phyloP scores from a whole-genome alignment of 768 basidiomycete genomes.

The Hericium alpestre region DNA sequence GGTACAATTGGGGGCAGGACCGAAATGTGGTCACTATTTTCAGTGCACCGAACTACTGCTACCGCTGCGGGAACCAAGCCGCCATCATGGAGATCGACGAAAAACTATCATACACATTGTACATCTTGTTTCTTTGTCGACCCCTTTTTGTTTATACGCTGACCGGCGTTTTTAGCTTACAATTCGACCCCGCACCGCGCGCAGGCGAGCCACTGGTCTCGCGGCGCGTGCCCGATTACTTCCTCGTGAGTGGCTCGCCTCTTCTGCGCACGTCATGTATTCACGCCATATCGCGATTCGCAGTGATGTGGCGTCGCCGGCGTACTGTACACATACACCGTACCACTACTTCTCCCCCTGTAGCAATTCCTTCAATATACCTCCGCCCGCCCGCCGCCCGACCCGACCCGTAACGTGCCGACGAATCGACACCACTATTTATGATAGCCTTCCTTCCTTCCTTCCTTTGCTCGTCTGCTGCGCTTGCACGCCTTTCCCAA shows the following conservation, averaged over 20 bases:
- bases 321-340: constrained; percentile 15
- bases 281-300: background rate
- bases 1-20: constrained; percentile 97
- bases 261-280: background rate
- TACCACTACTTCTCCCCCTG: constrained; percentile 9
- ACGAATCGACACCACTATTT: background rate
- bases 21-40: constrained; percentile 99
- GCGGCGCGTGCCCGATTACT: constrained; percentile 88
- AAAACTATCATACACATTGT: constrained; percentile 93
- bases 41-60: constrained; percentile 99
- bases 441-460: background rate
- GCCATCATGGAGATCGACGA: constrained; percentile 99
- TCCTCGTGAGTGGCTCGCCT: constrained; percentile 52
- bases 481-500: too few relatives aligned
- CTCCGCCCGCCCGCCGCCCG: constrained; percentile 2
- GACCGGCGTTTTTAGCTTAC: constrained; percentile 51
- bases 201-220: constrained; percentile 98
- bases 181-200: constrained; percentile 98
- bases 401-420: background rate
- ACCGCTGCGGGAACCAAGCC: constrained; percentile 98
- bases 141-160: background rate
- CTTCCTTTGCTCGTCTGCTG: background rate
- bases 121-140: constrained; percentile 21
- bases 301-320: constrained; percentile 9
- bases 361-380: constrained; percentile 14